Base-by-base conservation (phyloP, 805 yeast genomes). In the Blastobotrys muscicola region DNA sequence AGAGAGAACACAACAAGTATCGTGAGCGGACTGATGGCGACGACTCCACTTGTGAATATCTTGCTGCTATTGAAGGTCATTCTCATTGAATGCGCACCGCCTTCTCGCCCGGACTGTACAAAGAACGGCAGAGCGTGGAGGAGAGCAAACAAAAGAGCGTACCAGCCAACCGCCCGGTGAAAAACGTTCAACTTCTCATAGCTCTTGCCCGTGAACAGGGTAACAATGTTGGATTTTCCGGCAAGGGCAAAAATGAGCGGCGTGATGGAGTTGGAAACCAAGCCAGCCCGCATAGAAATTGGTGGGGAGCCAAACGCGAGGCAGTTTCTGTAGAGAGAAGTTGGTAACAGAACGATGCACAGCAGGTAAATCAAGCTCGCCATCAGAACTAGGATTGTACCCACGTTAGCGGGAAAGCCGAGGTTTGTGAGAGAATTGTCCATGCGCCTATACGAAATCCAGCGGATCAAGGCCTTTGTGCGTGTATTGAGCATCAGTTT, bases 221-320 rank as follows among this genome's bases (percentile, higher is more conserved):
- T 42, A 33, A 51, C 32, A 11, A 51, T 33, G 30, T 47, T 51
- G 20, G 45, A 16, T 33, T 51, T 51, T 26, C 54, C 52, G 9
- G 49, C 38, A 12, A 51, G 38, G 9, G 49, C 47, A 36, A 39
- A 51, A 15, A 51, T 51, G 30, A 51, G 47, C 12, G 54, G 54
- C 9, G 49, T 50, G 43, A 51, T 29, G 6, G 51, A 49, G 39
- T 50, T 51, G 29, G 54, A 47, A 46, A 51, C 43, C 12, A 51
- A 9, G 6, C 50, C 54, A 1, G 54, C 42, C 20, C 52, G 43
- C 10, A 42, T 43, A 6, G 50, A 50, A 29, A 51, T 3, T 2
- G 54, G 54, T 2, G 54, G 54, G 2, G 46, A 41, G 8, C 52
- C 54, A 34, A 51, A 46, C 20, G 34, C 42, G 29, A 34, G 16